These are phyloP conservation scores for Elasticomyces elasticus DNA, from an alignment of 495 filamentous ascomycete genomes.

Conservation along the genomic window DNA sequence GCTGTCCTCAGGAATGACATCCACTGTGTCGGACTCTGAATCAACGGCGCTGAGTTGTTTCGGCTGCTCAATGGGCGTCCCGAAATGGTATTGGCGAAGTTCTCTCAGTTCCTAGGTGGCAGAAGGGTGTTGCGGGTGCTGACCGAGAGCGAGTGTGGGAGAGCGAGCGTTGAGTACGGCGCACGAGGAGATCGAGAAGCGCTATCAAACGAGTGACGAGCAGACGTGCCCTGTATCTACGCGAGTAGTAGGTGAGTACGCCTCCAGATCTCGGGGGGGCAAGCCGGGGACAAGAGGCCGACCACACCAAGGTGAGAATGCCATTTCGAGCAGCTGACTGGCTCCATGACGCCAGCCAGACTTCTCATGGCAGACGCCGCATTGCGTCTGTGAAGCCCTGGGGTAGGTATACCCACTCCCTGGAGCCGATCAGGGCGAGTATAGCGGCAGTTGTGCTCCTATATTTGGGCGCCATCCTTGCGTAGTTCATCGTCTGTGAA, in stretches of 20 bases:
- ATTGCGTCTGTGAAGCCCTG: slow-evolving; percentile 17
- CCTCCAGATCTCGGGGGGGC: background rate
- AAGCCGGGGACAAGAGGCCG: slow-evolving; percentile 3
- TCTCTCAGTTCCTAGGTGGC: background rate
- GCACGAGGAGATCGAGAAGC: background rate
- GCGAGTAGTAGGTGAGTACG: background rate
- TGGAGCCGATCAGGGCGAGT: slow-evolving; percentile 4
- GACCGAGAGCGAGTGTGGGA: slow-evolving; percentile 1
- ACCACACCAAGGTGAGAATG: slow-evolving; percentile 9
- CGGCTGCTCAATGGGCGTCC: background rate
- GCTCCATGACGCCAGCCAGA: slow-evolving; percentile 17
- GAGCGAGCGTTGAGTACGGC: background rate
- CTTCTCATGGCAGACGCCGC: slow-evolving; percentile 10
- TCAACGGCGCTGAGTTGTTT: slow-evolving; percentile 14
- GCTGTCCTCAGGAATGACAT: slow-evolving; percentile 1
- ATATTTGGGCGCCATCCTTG: slow-evolving; percentile 16
- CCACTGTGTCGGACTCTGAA: slow-evolving; percentile 11
- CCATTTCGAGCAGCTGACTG: slow-evolving; percentile 14
- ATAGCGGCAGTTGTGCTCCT: slow-evolving; percentile 12
- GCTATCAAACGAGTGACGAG: slow-evolving; percentile 6
- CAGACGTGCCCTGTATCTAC: slow-evolving; percentile 3
- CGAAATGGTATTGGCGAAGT: background rate
- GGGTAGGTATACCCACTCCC: background rate
- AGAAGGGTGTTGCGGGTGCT: background rate
- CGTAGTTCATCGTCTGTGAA: slow-evolving; percentile 3